Evolutionary conservation across 2,329 filamentous ascomycete species (phyloP), one percentile per base, ranked within the genome.

Genomic region (Fusarium nanum): DNA sequence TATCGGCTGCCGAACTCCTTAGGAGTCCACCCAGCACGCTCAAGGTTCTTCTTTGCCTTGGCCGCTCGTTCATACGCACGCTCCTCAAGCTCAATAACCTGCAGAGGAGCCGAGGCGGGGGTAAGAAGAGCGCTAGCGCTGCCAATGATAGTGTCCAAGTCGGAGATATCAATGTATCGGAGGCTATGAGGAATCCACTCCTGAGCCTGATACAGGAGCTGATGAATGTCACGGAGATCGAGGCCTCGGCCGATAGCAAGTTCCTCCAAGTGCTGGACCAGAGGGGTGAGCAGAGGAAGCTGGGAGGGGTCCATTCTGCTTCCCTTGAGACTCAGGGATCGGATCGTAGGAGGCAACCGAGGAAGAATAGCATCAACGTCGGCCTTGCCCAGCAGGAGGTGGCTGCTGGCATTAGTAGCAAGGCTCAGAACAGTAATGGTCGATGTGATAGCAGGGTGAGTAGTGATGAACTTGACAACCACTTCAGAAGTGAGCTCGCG

Each of bases 131-230:
- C 77, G 49, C 93, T 86, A 53, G 88, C 85, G 55, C 87, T 85
- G 8, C 87, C 87, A 53, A 87, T 84, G 64, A 93, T 88, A 37
- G 79, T 80, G 50, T 81, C 79, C 49, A 82, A 76, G 76, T 93
- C 91, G 42, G 90, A 93, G 47, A 94, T 86, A 75, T 95, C 93
- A 56, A 96, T 83, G 78, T 93, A 96, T 74, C 88, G 90, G 25
- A 96, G 84, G 28, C 86, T 86, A 65, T 90, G 87, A 3, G 87
- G 85, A 50, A 78, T 69, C 75, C 76, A 78, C 56, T 77, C 67
- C 64, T 84, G 80, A 53, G 85, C 82, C 7, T 84, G 84, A 37
- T 85, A 82, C 71, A 93, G 89, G n/a, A 91, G 85, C 14, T 83
- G 81, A 75, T 91, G 89, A 62, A 94, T 84, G 68, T 94, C 90